Conservation (phyloP, 345 rosid species). For the Euclidium syriacum region DNA sequence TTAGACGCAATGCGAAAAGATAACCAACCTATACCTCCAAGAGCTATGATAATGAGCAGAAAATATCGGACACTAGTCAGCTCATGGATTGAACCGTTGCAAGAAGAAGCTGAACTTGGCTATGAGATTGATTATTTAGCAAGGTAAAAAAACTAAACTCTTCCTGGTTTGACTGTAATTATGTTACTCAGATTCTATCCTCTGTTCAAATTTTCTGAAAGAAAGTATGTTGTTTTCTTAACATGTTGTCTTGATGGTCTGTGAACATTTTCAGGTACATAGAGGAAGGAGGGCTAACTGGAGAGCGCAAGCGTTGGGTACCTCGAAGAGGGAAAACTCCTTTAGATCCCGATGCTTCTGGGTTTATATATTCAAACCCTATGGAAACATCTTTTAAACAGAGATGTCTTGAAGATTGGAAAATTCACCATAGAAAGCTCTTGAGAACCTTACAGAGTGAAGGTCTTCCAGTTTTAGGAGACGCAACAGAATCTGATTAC, state of each 20-base stretch:
- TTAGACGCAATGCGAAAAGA: slow-evolving; percentile 83
- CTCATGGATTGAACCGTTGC: slow-evolving; percentile 97
- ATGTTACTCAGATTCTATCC: neutral
- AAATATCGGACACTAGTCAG: slow-evolving; percentile 90
- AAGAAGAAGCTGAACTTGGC: slow-evolving; percentile 96
- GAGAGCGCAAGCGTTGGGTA: slow-evolving; percentile 98
- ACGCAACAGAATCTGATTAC: slow-evolving; percentile 78
- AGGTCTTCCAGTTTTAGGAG: slow-evolving; percentile 71
- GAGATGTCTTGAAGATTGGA: slow-evolving; percentile 83
- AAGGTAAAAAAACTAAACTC: slow-evolving; percentile 44
- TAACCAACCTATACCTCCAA: slow-evolving; percentile 74
- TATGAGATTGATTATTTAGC: slow-evolving; percentile 83
- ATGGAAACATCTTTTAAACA: slow-evolving; percentile 91
- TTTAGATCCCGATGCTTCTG: slow-evolving; percentile 86
- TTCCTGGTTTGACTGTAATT: neutral
- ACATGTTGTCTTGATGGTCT: neutral
- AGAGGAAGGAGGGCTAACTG: slow-evolving; percentile 94
- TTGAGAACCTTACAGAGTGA: slow-evolving; percentile 63
- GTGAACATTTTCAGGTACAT: slow-evolving; percentile 51
- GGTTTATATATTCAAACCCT: slow-evolving; percentile 82
- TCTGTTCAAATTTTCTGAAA: slow-evolving; percentile 11
- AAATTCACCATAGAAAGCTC: slow-evolving; percentile 64
- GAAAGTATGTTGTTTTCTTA: neutral
- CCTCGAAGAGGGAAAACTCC: slow-evolving; percentile 94
- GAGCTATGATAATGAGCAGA: slow-evolving; percentile 93